Base-by-base conservation (phyloP, 1,139 yeast species). In the Lizanozyma gosingica region DNA sequence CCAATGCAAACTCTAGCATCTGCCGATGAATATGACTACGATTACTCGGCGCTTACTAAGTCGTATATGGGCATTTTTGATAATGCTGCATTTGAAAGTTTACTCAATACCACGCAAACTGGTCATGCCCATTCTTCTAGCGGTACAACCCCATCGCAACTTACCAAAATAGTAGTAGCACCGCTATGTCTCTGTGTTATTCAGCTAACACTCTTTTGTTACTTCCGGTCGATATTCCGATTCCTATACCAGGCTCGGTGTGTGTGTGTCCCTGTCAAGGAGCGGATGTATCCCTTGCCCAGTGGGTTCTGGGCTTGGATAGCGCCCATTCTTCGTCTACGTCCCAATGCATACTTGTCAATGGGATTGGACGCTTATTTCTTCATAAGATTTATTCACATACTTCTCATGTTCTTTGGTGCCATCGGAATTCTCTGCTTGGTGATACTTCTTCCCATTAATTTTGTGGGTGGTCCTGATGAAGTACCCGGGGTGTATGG, bases 351-450 rank as follows among this genome's bases (percentile, higher is more conserved):
- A 36, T 80, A 73, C 50, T 50, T 68, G 35, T 52, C 64, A 3
- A 55, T 67, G 49, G 88, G 88, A 0, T 53, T 81, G n/a, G 90
- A 83, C 55, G 73, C 83, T 0, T 81, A 78, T 51, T 75, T 78
- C 48, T 78, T 81, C 47, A 49, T 81, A 3, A 55, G 88, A 41
- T 81, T 67, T 47, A 54, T 81, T 35, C 62, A 65, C 40, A 60
- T 77, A 2, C 48, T 80, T 17, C 52, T 73, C 33, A 47, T 72
- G 2, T 67, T 77, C 43, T 80, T 80, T 48, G 43, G 62, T 1
- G 62, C 71, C 0, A 56, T 80, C 17, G 78, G 84, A 0, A 40
- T 68, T 1, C 41, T 78, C 18, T 78, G 76, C 43, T 60, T 80
- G 41, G 64, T 80, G 0, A 60, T 80, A 0, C 57, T 83, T 27